phyloP scores from a whole-genome alignment of 176 grass and related monocot genomes.

The Paspalum notatum region DNA sequence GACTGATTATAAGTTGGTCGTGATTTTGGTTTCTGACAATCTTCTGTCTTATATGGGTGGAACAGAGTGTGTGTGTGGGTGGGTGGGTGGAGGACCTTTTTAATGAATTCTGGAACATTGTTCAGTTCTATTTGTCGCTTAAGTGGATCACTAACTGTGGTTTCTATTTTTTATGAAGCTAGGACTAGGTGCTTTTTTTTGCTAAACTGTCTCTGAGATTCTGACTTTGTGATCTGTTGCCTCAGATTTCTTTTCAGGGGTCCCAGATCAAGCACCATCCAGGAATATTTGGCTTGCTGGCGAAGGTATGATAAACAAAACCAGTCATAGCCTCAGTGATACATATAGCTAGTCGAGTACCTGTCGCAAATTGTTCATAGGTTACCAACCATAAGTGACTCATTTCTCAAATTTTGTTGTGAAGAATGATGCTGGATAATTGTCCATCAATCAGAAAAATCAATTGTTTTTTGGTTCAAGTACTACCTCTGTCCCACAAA shows the following conservation, averaged over 20 bases:
- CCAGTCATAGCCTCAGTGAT: slow-evolving; percentile 26
- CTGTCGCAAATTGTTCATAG: slow-evolving; percentile 33
- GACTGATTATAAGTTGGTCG: not conserved
- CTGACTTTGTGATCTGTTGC: slow-evolving; percentile 28
- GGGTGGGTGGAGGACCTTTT: no score
- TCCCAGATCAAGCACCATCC: slow-evolving; percentile 53
- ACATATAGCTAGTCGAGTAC: slow-evolving; percentile 12
- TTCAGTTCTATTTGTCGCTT: slow-evolving; percentile 12
- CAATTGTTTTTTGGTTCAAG: not conserved
- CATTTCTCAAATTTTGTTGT: slow-evolving; percentile 22
- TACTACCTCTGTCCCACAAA: no score
- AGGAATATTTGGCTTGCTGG: slow-evolving; percentile 72
- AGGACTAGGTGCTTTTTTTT: not conserved
- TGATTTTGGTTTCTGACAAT: slow-evolving; percentile 30
- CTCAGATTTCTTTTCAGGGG: slow-evolving; percentile 74
- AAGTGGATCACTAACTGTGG: not conserved
- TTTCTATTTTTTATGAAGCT: slow-evolving; percentile 40
- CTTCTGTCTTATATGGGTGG: slow-evolving; percentile 14
- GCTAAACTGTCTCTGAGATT: slow-evolving; percentile 40
- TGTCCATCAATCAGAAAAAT: not conserved
- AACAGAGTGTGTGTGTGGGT: not conserved
- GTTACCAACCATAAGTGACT: not conserved
- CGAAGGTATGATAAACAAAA: slow-evolving; percentile 68
- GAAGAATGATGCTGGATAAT: not conserved
- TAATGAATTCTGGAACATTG: not conserved